These are phyloP conservation scores for Scedosporium boydii DNA, from an alignment of 2,329 filamentous ascomycete genomes.

Conservation along the genomic window DNA sequence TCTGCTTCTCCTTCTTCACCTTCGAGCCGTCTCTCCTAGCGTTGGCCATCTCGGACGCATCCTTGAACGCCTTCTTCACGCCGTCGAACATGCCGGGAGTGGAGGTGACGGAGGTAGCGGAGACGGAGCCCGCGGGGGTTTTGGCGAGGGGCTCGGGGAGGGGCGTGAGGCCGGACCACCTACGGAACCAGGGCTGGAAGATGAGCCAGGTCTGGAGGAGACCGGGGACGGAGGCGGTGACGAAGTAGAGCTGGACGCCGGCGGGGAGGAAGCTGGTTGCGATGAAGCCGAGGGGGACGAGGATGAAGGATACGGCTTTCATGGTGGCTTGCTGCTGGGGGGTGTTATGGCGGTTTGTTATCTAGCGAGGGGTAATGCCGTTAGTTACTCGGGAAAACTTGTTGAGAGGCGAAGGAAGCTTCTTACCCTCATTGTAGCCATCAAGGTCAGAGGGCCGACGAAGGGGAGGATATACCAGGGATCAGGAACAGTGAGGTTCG, in stretches of 20 bases:
- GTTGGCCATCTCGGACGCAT: constrained; percentile 23
- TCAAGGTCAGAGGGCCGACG: constrained; percentile 46
- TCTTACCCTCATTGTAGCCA: constrained; percentile 43
- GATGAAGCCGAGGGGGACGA: constrained; percentile 33
- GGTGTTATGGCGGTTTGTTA: constrained; percentile 24
- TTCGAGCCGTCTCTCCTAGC: constrained; percentile 24
- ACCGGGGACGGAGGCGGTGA: constrained; percentile 23
- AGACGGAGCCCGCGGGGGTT: background rate
- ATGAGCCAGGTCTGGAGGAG: constrained; percentile 25
- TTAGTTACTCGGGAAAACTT: background rate
- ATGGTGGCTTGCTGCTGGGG: constrained; percentile 24
- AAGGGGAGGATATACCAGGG: constrained; percentile 69
- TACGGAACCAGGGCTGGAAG: constrained; percentile 30
- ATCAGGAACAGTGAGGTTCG: constrained; percentile 66
- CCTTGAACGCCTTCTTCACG: constrained; percentile 27
- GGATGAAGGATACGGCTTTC: constrained; percentile 31
- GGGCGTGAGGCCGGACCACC: constrained; percentile 25
- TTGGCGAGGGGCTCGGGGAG: constrained; percentile 15
- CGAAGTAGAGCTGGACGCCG: constrained; percentile 39
- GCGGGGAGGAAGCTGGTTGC: constrained; percentile 37
- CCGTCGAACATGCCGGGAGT: constrained; percentile 12
- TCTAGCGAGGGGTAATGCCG: constrained; percentile 13
- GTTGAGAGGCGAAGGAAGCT: background rate
- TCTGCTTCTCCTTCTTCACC: constrained; percentile 23
- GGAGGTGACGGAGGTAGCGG: background rate